These are phyloP conservation scores for Pseudopyricularia cyperi DNA, from an alignment of 2,329 filamentous ascomycete genomes.

Conservation along the genomic window DNA sequence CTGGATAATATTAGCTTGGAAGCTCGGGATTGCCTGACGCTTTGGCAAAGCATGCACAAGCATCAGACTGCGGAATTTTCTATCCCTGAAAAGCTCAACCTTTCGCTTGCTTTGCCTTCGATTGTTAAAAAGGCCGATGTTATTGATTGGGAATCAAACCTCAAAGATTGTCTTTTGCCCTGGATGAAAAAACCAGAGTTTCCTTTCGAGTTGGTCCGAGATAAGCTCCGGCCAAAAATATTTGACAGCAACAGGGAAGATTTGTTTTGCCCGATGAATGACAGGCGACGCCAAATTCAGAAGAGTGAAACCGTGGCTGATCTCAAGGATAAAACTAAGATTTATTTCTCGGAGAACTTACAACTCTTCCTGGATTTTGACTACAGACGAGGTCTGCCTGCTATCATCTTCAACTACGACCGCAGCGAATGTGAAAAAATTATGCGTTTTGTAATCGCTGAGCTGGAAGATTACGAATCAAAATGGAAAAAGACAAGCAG, in stretches of 20 bases:
- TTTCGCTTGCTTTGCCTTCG: conserved; percentile 30
- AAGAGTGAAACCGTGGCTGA: too few species aligned
- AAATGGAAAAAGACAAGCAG: conserved; percentile 41
- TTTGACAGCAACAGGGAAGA: too few species aligned
- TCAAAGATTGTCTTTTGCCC: conserved; percentile 43
- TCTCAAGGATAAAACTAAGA: too few species aligned
- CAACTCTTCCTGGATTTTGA: conserved; percentile 50
- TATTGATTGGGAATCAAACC: conserved; percentile 45
- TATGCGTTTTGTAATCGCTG: conserved; percentile 32
- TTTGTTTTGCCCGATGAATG: too few species aligned
- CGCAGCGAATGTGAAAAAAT: conserved; percentile 50
- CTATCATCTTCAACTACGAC: conserved; percentile 68
- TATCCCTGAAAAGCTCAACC: conserved; percentile 35
- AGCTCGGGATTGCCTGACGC: conserved; percentile 52
- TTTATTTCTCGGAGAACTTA: too few species aligned
- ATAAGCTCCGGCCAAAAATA: conserved; percentile 23
- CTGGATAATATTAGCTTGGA: conserved; percentile 58
- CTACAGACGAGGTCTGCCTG: conserved; percentile 50
- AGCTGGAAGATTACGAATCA: conserved; percentile 36
- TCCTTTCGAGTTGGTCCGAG: conserved; percentile 27
- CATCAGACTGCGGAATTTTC: conserved; percentile 36
- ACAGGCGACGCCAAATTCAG: too few species aligned
- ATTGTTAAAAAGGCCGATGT: conserved; percentile 53
- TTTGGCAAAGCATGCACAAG: conserved; percentile 53
- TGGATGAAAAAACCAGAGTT: conserved; percentile 45